Evolutionary conservation across 352 stramenopile genomes (phyloP).

Genomic region (Elongisporangium undulatum): DNA sequence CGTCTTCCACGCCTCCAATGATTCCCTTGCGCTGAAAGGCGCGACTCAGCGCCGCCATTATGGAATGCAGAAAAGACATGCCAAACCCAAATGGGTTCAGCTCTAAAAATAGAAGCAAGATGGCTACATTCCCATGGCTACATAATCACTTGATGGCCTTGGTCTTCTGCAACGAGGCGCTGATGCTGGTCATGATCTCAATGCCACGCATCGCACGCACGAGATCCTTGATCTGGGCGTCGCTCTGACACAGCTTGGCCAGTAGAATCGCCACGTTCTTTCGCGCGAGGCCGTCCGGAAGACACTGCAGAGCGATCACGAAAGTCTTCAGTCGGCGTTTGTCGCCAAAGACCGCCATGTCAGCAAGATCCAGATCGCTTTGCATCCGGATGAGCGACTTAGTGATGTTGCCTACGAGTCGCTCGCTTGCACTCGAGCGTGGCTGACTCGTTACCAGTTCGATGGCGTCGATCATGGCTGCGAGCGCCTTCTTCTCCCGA

Average conservation of each 20-base stretch:
- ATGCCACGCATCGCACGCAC: constrained; percentile 65
- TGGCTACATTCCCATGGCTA: not conserved
- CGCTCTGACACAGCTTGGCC: constrained; percentile 56
- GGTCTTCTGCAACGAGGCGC: constrained; percentile 34
- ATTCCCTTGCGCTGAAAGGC: constrained; percentile 8
- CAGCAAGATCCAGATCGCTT: constrained; percentile 8
- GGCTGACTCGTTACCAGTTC: constrained; percentile 23
- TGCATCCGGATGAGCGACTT: constrained; percentile 64
- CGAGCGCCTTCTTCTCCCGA: constrained; percentile 21
- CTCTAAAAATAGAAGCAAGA: not conserved
- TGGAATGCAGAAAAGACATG: not conserved
- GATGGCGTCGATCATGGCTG: constrained; percentile 37
- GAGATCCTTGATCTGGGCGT: constrained; percentile 36
- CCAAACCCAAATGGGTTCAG: not conserved
- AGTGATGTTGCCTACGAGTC: constrained; percentile 58
- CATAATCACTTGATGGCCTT: not conserved
- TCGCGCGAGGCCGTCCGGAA: constrained; percentile 47
- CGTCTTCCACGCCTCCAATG: constrained; percentile 1
- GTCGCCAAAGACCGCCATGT: constrained; percentile 16
- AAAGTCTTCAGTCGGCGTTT: constrained; percentile 26
- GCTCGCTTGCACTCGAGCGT: constrained; percentile 29
- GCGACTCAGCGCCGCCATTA: constrained; percentile 1
- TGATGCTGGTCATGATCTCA: constrained; percentile 76
- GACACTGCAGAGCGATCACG: constrained; percentile 32
- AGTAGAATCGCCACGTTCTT: constrained; percentile 81